Percentiles rank a stretch among this genome's conserved stretches.
These are phyloP conservation scores for Mucor irregularis DNA, from an alignment of 371 early-diverging fungal genomes.

Conservation along the genomic window DNA sequence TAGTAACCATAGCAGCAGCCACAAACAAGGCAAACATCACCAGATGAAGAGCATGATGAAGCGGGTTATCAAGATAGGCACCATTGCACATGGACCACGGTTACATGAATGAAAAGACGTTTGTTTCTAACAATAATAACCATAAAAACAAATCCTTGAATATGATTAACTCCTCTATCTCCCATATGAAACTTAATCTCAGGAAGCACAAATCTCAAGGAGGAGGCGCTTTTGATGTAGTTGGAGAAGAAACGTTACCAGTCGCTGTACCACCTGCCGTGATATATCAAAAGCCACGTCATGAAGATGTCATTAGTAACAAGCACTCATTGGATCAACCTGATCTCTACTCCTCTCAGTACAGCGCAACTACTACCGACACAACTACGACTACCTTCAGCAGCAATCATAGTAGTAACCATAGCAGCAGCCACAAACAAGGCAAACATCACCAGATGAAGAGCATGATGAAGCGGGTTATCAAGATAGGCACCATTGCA, in stretches of 20 bases:
- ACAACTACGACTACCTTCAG: too few species aligned
- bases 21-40: constrained; percentile 16
- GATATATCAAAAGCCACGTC: too few species aligned
- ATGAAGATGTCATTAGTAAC: too few species aligned
- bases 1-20: not conserved
- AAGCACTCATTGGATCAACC: too few species aligned
- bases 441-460: constrained; percentile 28
- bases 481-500: constrained; percentile 31
- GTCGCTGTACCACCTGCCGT: too few species aligned
- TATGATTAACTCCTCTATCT: constrained; percentile 12
- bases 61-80: constrained; percentile 36
- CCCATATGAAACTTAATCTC: constrained; percentile 14
- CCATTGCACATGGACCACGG: not conserved
- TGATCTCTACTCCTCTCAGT: too few species aligned
- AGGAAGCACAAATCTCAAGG: constrained; percentile 14
- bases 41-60: constrained; percentile 42
- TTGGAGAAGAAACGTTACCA: not conserved
- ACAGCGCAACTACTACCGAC: too few species aligned
- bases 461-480: constrained; percentile 39
- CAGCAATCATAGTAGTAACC: not conserved
- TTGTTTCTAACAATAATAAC: not conserved
- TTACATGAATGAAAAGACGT: not conserved
- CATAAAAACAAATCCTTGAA: constrained; percentile 13
- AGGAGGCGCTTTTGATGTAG: not conserved
- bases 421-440: constrained; percentile 7